Evolutionary conservation across 148 eudicot genomes (phyloP).

Genomic region (Talinum fruticosum): DNA sequence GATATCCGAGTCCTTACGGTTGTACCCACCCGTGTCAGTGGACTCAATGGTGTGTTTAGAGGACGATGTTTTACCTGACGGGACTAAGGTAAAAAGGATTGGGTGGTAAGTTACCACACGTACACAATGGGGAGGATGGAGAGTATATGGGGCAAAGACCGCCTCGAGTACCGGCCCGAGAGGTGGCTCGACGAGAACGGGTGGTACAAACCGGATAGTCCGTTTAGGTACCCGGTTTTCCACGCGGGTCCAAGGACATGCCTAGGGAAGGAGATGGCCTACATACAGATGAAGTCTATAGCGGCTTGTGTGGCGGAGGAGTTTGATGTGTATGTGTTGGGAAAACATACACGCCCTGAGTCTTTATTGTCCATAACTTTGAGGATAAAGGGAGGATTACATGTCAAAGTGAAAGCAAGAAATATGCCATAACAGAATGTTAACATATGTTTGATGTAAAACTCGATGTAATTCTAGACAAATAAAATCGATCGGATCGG

Average conservation of each 20-base stretch:
- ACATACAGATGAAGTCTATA: constrained; percentile 40
- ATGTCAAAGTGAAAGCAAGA: constrained; percentile 25
- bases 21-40: constrained; percentile 63
- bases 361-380: constrained; percentile 33
- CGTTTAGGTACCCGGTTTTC: constrained; percentile 41
- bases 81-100: constrained; percentile 47
- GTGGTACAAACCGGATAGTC: constrained; percentile 41
- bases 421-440: too few relatives aligned
- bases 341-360: constrained; percentile 25
- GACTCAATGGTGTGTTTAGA: constrained; percentile 45
- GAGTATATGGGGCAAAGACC: constrained; percentile 70
- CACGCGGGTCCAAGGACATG: constrained; percentile 40
- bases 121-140: constrained; percentile 78
- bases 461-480: too few relatives aligned
- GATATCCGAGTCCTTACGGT: constrained; percentile 52
- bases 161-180: constrained; percentile 60
- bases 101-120: constrained; percentile 41
- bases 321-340: constrained; percentile 33
- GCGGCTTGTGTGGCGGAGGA: constrained; percentile 34
- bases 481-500: too few relatives aligned
- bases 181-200: constrained; percentile 55
- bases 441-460: too few relatives aligned
- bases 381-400: constrained; percentile 37
- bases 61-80: constrained; percentile 53
- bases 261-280: constrained; percentile 38